phyloP scores from a whole-genome alignment of 1,284 basidiomycete species.

The Takashimella tepidaria region DNA sequence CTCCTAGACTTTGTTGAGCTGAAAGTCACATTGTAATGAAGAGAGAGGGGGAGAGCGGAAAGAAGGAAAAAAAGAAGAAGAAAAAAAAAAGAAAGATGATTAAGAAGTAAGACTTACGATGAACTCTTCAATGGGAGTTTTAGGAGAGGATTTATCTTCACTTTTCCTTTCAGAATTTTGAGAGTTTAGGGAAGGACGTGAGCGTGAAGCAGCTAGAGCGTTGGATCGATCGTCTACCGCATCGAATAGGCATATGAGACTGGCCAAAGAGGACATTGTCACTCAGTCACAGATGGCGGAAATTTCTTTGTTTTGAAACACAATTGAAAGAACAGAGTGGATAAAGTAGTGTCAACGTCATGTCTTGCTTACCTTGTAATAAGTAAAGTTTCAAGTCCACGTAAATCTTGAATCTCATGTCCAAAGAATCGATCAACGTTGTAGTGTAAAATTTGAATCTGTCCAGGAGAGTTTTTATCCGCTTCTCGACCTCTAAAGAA shows the following conservation, averaged over 20 bases:
- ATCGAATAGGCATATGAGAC: background rate
- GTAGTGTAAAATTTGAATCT: slow-evolving; percentile 43
- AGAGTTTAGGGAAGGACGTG: background rate
- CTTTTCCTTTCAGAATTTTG: background rate
- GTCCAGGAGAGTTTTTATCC: slow-evolving; percentile 30
- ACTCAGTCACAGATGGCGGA: too few species aligned
- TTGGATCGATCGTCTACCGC: background rate
- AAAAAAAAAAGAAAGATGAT: too few species aligned
- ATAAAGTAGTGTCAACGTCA: background rate
- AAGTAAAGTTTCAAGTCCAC: slow-evolving; percentile 42
- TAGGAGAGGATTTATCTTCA: too few species aligned
- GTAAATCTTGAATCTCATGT: slow-evolving; percentile 39
- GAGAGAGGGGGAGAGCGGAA: background rate
- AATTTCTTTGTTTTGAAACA: too few species aligned
- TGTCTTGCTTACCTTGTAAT: slow-evolving; percentile 24
- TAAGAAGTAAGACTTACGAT: background rate
- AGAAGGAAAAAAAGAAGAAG: too few species aligned
- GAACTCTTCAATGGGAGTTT: background rate
- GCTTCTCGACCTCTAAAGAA: slow-evolving; percentile 27
- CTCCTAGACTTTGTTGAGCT: slow-evolving; percentile 25
- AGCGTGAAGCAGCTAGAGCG: background rate
- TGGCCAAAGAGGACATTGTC: background rate
- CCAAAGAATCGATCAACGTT: slow-evolving; percentile 44
- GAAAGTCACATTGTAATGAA: background rate
- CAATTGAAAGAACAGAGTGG: slow-evolving; percentile 23